A percentile compares a stretch with the other conserved stretches of the same genome.
Evolutionary conservation across 179 eudicot species (phyloP).

Genomic region (Monotropa hypopitys): DNA sequence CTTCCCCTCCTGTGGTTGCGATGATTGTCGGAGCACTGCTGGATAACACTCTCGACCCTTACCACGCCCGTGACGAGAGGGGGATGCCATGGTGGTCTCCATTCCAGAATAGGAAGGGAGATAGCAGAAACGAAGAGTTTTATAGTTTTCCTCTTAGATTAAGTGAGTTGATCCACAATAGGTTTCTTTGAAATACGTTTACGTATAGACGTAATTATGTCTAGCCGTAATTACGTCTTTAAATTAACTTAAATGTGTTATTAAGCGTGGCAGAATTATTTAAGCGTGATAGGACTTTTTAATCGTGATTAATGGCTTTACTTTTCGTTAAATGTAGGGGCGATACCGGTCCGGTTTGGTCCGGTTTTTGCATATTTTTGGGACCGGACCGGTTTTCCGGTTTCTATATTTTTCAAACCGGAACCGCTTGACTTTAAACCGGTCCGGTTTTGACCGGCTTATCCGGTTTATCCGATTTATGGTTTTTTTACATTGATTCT

Average conservation of each 20-base stretch:
- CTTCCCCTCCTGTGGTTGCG: slow-evolving; percentile 79
- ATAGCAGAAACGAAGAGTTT: slow-evolving; percentile 78
- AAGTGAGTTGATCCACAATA: slow-evolving; percentile 59
- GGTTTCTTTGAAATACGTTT: slow-evolving; percentile 29
- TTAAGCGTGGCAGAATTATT: background rate
- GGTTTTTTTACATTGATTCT: too few species aligned
- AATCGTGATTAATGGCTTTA: background rate
- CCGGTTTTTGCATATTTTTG: too few species aligned
- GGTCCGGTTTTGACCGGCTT: too few species aligned
- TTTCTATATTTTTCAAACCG: too few species aligned
- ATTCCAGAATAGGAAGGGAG: slow-evolving; percentile 59
- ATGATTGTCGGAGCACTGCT: slow-evolving; percentile 54
- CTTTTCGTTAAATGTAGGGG: too few species aligned
- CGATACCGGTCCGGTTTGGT: too few species aligned
- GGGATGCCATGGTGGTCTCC: slow-evolving; percentile 89
- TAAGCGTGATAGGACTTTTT: background rate
- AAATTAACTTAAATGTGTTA: background rate
- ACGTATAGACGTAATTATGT: too few species aligned
- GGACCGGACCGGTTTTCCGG: too few species aligned
- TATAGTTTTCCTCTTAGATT: slow-evolving; percentile 68
- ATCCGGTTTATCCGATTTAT: too few species aligned
- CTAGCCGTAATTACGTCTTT: background rate
- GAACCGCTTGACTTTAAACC: too few species aligned
- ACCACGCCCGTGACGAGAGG: slow-evolving; percentile 36
- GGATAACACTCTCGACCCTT: slow-evolving; percentile 64